Evolutionary conservation across 2,329 filamentous ascomycete species (phyloP).

Genomic region (Neofusicoccum sp.): DNA sequence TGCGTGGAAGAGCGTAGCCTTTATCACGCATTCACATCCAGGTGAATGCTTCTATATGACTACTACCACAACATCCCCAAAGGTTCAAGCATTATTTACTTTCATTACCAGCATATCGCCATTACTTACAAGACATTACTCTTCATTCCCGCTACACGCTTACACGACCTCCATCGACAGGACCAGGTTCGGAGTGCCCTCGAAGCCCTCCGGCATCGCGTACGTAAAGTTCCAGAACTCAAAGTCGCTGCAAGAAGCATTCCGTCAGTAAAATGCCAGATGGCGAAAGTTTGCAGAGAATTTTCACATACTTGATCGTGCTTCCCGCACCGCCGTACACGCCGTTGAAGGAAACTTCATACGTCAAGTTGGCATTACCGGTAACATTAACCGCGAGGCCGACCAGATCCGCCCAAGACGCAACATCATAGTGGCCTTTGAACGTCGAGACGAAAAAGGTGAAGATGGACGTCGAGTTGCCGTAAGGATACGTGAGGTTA

Average conservation of each 20-base stretch:
- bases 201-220: conserved; percentile 32
- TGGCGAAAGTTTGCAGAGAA: background rate
- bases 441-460: conserved; percentile 50
- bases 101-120: too few species aligned
- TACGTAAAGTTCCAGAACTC: conserved; percentile 46
- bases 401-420: conserved; percentile 49
- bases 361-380: conserved; percentile 45
- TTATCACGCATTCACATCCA: too few species aligned
- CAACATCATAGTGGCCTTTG: conserved; percentile 46
- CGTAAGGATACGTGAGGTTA: conserved; percentile 54
- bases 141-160: background rate
- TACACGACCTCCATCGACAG: conserved; percentile 25
- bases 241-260: conserved; percentile 29
- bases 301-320: conserved; percentile 36
- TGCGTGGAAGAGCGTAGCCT: too few species aligned
- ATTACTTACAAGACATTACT: background rate
- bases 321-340: conserved; percentile 36
- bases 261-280: background rate
- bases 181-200: conserved; percentile 27
- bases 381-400: conserved; percentile 48
- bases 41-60: too few species aligned
- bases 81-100: too few species aligned
- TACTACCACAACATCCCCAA: too few species aligned
- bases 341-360: conserved; percentile 47
- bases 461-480: conserved; percentile 51